phyloP scores from a whole-genome alignment of 306 rosid genomes.

The Cicer yamashitae region DNA sequence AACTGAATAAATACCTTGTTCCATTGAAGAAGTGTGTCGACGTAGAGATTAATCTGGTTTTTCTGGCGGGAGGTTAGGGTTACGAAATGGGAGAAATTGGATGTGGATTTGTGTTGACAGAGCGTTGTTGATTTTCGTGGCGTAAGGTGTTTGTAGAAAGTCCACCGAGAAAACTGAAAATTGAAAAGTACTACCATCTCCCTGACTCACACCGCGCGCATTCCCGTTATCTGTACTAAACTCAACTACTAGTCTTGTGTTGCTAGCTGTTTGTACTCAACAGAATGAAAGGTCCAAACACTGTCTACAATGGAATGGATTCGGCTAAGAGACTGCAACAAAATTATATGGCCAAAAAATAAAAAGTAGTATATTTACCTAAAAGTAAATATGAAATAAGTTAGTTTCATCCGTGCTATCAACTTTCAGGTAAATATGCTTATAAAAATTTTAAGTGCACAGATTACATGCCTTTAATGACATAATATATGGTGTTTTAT shows the following conservation, averaged over 20 bases:
- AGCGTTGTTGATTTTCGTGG: conserved; percentile 38
- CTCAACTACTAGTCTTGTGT: conserved; percentile 4
- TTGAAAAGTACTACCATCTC: conserved; percentile 23
- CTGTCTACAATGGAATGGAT: too few relatives aligned
- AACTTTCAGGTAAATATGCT: too few relatives aligned
- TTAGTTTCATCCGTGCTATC: too few relatives aligned
- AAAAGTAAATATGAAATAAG: too few relatives aligned
- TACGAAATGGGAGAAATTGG: conserved; percentile 53
- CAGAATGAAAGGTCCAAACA: conserved; percentile 15
- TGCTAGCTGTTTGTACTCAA: background rate
- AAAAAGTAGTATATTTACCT: too few relatives aligned
- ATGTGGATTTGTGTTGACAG: conserved; percentile 42
- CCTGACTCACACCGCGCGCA: conserved; percentile 53
- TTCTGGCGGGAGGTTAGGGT: conserved; percentile 69
- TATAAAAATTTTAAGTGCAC: too few relatives aligned
- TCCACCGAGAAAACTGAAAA: conserved; percentile 58
- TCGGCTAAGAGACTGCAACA: too few relatives aligned
- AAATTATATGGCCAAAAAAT: too few relatives aligned
- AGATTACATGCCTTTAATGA: too few relatives aligned
- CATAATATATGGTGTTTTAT: too few relatives aligned
- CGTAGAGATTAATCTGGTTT: conserved; percentile 73
- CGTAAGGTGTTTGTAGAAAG: conserved; percentile 80
- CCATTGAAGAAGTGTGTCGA: conserved; percentile 89
- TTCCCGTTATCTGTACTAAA: conserved; percentile 19
- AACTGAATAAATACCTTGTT: conserved; percentile 60